Evolutionary conservation across 106 monocot genomes (phyloP).

Genomic region (Apostasia ramifera): DNA sequence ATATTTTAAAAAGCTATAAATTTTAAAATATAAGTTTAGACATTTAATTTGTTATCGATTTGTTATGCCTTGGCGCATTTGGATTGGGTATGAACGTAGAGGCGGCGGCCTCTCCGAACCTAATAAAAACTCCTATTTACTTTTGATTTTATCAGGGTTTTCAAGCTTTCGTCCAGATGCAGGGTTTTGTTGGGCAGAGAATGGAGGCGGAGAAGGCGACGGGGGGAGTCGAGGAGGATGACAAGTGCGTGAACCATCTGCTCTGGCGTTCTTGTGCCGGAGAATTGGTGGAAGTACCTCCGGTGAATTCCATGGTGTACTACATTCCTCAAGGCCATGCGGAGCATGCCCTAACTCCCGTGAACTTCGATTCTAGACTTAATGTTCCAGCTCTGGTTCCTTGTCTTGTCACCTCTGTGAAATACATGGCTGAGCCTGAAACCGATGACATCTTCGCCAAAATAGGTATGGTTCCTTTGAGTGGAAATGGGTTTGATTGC

Average conservation of each 20-base stretch:
- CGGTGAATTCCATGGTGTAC: constrained; percentile 58
- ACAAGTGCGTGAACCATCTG: constrained; percentile 54
- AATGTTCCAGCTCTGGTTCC: constrained; percentile 36
- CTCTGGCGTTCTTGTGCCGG: constrained; percentile 83
- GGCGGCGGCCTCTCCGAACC: too few relatives aligned
- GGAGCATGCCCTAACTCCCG: constrained; percentile 40
- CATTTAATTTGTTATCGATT: too few relatives aligned
- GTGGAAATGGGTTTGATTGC: constrained; percentile 29
- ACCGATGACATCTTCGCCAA: constrained; percentile 70
- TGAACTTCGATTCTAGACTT: constrained; percentile 12
- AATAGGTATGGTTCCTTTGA: constrained; percentile 44
- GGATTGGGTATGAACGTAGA: too few relatives aligned
- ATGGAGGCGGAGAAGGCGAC: too few relatives aligned
- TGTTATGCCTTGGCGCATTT: too few relatives aligned
- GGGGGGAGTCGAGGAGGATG: constrained; percentile 11
- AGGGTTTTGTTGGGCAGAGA: too few relatives aligned
- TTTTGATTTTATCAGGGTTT: too few relatives aligned
- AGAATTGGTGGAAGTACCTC: constrained; percentile 62
- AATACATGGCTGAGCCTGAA: constrained; percentile 56
- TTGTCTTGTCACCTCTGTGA: constrained; percentile 37
- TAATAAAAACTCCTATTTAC: too few relatives aligned
- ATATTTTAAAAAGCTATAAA: too few relatives aligned
- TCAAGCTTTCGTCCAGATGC: too few relatives aligned
- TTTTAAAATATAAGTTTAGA: too few relatives aligned
- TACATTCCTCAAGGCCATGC: constrained; percentile 79